These are phyloP conservation scores for Aspergillus kassunensis DNA, from an alignment of 495 filamentous ascomycete species.

Conservation along the genomic window DNA sequence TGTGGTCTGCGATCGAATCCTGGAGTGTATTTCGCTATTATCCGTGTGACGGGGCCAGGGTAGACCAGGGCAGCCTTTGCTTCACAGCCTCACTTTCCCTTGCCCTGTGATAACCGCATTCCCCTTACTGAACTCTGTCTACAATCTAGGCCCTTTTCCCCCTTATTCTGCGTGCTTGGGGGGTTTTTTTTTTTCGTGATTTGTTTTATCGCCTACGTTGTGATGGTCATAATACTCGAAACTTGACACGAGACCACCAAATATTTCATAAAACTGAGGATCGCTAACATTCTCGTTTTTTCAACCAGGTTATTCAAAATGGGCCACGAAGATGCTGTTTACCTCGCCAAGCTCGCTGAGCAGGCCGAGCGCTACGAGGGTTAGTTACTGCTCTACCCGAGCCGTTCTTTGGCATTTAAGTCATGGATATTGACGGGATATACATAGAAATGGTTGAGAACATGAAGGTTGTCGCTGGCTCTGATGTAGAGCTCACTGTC, in stretches of 20 bases:
- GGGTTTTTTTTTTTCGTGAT: neutral
- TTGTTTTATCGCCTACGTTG: slow-evolving; percentile 6
- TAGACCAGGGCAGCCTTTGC: slow-evolving; percentile 13
- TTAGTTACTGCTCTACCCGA: slow-evolving; percentile 44
- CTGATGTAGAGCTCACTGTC: slow-evolving; percentile 93
- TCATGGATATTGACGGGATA: slow-evolving; percentile 21
- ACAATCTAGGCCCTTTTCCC: neutral
- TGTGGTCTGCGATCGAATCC: neutral
- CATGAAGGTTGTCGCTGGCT: slow-evolving; percentile 98
- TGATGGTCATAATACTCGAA: neutral
- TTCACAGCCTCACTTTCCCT: slow-evolving; percentile 23
- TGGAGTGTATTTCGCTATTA: slow-evolving; percentile 5
- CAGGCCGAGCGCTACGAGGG: slow-evolving; percentile 99
- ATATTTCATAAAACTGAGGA: neutral
- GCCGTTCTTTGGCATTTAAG: neutral
- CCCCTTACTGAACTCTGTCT: slow-evolving; percentile 18
- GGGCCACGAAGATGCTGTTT: slow-evolving; percentile 99
- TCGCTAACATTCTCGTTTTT: slow-evolving; percentile 7
- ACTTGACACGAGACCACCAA: neutral
- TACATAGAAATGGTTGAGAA: slow-evolving; percentile 97
- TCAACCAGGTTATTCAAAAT: slow-evolving; percentile 56
- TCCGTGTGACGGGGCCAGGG: slow-evolving; percentile 10
- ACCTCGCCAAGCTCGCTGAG: slow-evolving; percentile 99
- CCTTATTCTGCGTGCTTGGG: neutral
- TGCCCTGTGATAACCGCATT: slow-evolving; percentile 19